Percentiles rank a stretch among this genome's conserved stretches.
Conservation (phyloP, 139 green algal species). For the Helicosporidium sp. region DNA sequence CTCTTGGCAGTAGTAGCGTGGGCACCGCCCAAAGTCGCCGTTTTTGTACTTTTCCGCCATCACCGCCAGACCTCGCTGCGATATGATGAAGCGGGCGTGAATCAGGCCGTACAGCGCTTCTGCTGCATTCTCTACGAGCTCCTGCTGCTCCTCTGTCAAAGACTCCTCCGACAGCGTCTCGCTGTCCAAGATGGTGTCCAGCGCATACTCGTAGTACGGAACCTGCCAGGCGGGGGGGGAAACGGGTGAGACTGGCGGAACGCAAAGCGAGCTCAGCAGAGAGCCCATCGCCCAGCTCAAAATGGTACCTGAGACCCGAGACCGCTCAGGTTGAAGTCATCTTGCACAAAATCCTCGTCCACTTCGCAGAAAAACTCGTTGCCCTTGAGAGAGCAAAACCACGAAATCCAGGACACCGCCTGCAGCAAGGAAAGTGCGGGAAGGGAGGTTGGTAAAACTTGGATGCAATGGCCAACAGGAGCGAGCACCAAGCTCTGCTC, state of each 20-base stretch:
- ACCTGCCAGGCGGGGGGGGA: slow-evolving; percentile 27
- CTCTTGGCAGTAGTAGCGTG: slow-evolving; percentile 67
- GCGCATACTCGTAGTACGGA: slow-evolving; percentile 92
- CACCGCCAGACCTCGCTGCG: slow-evolving; percentile 38
- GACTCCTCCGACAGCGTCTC: slow-evolving; percentile 54
- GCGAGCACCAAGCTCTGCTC: too few species aligned
- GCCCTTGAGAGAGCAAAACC: slow-evolving; percentile 75
- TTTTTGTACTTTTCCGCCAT: slow-evolving; percentile 88
- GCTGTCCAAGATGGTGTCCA: slow-evolving; percentile 88
- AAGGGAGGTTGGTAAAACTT: background rate
- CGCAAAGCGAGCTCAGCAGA: background rate
- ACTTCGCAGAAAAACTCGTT: slow-evolving; percentile 83
- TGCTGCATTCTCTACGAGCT: slow-evolving; percentile 80
- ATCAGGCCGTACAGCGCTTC: slow-evolving; percentile 95
- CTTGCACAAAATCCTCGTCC: slow-evolving; percentile 83
- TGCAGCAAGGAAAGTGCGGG: slow-evolving; percentile 1
- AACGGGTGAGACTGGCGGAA: too few species aligned
- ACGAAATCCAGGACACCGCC: slow-evolving; percentile 64
- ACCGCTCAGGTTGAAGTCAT: slow-evolving; percentile 93
- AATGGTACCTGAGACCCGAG: slow-evolving; percentile 45
- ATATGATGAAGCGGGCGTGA: slow-evolving; percentile 85
- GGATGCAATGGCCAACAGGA: too few species aligned
- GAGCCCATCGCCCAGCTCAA: background rate
- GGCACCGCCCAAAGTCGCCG: slow-evolving; percentile 79
- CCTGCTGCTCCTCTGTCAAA: slow-evolving; percentile 63